Evolutionary conservation across 345 rosid species (phyloP), one percentile per base, ranked within the genome.

Genomic region (Linum usitatissimum): DNA sequence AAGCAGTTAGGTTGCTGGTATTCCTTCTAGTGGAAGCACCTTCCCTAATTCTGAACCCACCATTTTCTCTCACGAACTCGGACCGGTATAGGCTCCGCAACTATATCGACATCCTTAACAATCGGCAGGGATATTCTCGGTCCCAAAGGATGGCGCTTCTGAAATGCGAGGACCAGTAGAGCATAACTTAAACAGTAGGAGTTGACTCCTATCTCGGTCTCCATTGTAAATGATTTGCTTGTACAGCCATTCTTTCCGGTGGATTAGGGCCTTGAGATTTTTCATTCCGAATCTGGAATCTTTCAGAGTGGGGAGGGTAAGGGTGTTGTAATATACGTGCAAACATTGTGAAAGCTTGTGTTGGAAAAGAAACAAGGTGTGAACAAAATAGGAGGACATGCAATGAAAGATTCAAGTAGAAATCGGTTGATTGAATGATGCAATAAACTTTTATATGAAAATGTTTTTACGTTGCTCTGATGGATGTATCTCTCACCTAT

Each of bases 21-120:
- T 90, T 93, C 71, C 96, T 93, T 67, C 67, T 87, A 61, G 86
- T 85, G 59, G 99, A 93, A 76, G 99, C 99, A 49, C 94, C 96
- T 6, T 83, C 87, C 9, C 90, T 90, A 62, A 79, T 82, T 66
- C 79, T 93, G 40, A 93, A 86, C 67, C 99, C 97, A 17, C 91
- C 95, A 0, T 78, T 93, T 68, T 90, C 92, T 20, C 92, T 93
- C 64, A 90, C 99, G 68, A 87, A 84, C 79, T 83, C 90, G 7
- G 90, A 83, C 62, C 80, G 86, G 59, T 75, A 74, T 58, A 80
- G 95, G 62, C 94, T 93, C 14, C 75, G 79, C 17, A 77, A 61
- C 12, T 93, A 90, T 73, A 87, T 93, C 14, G 85, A 82, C 60
- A 66, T 77, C 58, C 94, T 93, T 55, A 87, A 82, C 39, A 79